phyloP scores from a whole-genome alignment of 2,329 filamentous ascomycete species.

The Fusarium subglutinans region DNA sequence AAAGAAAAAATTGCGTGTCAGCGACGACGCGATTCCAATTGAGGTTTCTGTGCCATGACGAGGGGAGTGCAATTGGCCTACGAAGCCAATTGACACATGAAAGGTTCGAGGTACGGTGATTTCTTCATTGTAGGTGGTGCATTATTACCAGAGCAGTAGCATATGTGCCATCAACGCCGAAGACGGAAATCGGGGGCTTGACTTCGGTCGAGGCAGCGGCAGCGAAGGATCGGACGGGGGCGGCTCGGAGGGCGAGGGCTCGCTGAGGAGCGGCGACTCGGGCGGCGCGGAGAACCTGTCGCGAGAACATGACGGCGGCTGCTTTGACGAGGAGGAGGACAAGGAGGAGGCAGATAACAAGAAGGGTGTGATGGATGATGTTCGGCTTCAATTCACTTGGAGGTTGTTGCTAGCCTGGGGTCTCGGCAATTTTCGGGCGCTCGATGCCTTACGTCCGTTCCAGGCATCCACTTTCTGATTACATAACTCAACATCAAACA shows the following conservation, averaged over 20 bases:
- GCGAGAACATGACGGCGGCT: conserved; percentile 63
- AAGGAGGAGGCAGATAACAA: conserved; percentile 13
- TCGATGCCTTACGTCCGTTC: conserved; percentile 50
- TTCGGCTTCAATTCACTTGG: conserved; percentile 44
- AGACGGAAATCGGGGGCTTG: conserved; percentile 90
- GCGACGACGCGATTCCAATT: conserved; percentile 39
- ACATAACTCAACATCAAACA: conserved; percentile 40
- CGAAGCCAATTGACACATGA: conserved; percentile 35
- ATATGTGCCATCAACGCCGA: conserved; percentile 97
- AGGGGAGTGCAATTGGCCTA: conserved; percentile 19
- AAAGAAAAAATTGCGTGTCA: conserved; percentile 42
- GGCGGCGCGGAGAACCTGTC: conserved; percentile 66
- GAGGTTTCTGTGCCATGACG: conserved; percentile 27
- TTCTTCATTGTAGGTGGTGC: conserved; percentile 45
- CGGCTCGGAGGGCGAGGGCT: conserved; percentile 53
- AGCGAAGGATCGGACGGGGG: conserved; percentile 80
- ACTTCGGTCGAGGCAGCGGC: conserved; percentile 73
- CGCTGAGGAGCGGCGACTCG: conserved; percentile 70
- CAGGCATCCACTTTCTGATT: conserved; percentile 52
- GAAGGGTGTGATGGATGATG: conserved; percentile 28
- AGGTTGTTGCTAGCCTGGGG: conserved; percentile 44
- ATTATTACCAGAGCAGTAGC: conserved; percentile 96
- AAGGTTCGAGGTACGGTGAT: neutral
- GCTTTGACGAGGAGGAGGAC: conserved; percentile 8
- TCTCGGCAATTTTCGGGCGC: conserved; percentile 55